Evolutionary conservation across 768 basidiomycete species (phyloP).

Genomic region (Dentipellis sp.): DNA sequence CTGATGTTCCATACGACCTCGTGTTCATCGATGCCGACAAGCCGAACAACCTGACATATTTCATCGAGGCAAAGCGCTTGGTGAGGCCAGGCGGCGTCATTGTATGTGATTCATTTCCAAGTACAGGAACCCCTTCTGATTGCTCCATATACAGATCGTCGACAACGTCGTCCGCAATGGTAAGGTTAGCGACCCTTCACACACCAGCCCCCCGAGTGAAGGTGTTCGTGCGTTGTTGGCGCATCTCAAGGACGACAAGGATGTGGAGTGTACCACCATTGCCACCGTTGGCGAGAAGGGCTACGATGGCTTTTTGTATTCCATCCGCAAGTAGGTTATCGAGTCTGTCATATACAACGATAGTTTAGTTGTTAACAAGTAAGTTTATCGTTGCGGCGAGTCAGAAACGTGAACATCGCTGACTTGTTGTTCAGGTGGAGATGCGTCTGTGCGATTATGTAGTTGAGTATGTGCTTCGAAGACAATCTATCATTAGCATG

Average conservation of each 20-base stretch:
- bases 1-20: slow-evolving; percentile 49
- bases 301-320: slow-evolving; percentile 23
- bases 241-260: slow-evolving; percentile 36
- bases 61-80: slow-evolving; percentile 51
- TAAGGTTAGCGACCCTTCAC: neutral
- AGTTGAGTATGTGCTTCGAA: no score
- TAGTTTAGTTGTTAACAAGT: no score
- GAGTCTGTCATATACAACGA: neutral
- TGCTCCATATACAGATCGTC: neutral
- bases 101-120: slow-evolving; percentile 25
- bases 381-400: no score
- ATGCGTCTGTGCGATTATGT: no score
- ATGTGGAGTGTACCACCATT: slow-evolving; percentile 29
- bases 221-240: slow-evolving; percentile 24
- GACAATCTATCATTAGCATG: no score
- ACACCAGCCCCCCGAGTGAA: neutral
- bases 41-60: slow-evolving; percentile 42
- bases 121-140: neutral
- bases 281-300: slow-evolving; percentile 26
- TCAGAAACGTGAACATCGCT: no score
- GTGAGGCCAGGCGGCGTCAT: slow-evolving; percentile 53
- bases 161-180: neutral
- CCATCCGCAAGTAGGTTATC: slow-evolving; percentile 8
- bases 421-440: no score
- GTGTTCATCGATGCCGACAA: slow-evolving; percentile 73